phyloP scores from a whole-genome alignment of 2,329 filamentous ascomycete species.

The Seiridium unicorne region DNA sequence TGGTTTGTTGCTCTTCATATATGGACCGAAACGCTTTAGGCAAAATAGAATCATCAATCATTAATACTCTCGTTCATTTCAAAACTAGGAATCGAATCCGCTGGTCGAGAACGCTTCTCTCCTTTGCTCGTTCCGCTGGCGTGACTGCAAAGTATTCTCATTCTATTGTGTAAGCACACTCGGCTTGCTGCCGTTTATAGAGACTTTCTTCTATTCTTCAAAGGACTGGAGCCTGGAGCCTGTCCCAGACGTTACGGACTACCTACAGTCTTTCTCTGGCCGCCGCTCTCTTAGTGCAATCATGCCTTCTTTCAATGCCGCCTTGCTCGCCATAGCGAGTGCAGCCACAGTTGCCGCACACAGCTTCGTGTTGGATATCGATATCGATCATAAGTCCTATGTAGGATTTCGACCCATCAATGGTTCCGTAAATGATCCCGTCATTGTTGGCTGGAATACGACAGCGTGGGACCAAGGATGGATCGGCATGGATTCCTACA shows the following conservation, averaged over 20 bases:
- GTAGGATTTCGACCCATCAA: constrained; percentile 21
- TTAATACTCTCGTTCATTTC: neutral
- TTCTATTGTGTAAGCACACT: no score
- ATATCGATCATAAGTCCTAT: constrained; percentile 22
- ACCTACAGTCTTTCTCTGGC: no score
- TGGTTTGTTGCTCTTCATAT: neutral
- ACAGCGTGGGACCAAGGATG: constrained; percentile 37
- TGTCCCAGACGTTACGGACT: no score
- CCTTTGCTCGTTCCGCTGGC: neutral
- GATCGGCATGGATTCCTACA: constrained; percentile 35
- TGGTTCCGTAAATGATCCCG: constrained; percentile 13
- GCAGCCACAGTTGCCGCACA: constrained; percentile 16
- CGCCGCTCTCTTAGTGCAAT: neutral
- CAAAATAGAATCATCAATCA: neutral
- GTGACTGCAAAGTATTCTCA: neutral
- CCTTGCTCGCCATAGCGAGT: constrained; percentile 11
- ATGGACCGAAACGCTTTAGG: neutral
- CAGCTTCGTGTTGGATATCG: constrained; percentile 26
- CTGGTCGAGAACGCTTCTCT: neutral
- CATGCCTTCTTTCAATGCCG: neutral
- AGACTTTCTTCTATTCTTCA: no score
- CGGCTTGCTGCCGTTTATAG: no score
- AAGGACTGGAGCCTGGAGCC: no score
- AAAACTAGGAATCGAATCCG: neutral
- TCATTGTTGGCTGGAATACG: constrained; percentile 27